Conservation (phyloP, 2,329 filamentous ascomycete genomes). For the Anisogramma anomala region DNA sequence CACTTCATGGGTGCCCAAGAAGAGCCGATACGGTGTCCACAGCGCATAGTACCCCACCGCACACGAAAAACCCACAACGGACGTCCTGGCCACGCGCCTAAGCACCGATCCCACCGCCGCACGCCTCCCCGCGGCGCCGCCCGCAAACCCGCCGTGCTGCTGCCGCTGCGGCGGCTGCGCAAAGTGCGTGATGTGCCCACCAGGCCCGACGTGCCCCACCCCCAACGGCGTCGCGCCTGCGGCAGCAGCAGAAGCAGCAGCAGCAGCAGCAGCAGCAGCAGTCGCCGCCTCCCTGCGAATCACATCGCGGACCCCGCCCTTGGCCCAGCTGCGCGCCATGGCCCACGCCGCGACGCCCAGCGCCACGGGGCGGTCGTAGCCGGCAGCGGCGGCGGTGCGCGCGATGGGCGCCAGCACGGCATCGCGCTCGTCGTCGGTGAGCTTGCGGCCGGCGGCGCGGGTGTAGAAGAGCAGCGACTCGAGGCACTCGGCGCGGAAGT, state of each 20-base stretch:
- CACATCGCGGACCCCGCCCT: slow-evolving; percentile 5
- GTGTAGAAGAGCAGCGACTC: slow-evolving; percentile 12
- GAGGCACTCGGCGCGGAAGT: slow-evolving; percentile 12
- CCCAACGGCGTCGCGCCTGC: not conserved
- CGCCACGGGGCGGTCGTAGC: slow-evolving; percentile 11
- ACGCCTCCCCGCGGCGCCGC: not conserved
- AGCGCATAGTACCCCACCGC: slow-evolving; percentile 9
- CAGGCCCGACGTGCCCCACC: slow-evolving; percentile 4
- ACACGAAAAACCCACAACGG: slow-evolving; percentile 7
- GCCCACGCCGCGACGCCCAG: slow-evolving; percentile 7
- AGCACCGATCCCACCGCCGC: slow-evolving; percentile 1
- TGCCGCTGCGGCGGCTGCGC: slow-evolving; percentile 3
- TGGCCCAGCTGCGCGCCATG: slow-evolving; percentile 11
- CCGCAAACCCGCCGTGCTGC: not conserved
- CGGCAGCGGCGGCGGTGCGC: slow-evolving; percentile 6
- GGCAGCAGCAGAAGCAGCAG: not conserved
- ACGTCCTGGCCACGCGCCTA: slow-evolving; percentile 3
- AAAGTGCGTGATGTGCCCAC: slow-evolving; percentile 14
- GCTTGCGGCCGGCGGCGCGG: slow-evolving; percentile 6
- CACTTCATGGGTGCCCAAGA: slow-evolving; percentile 8
- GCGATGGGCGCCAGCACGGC: slow-evolving; percentile 10
- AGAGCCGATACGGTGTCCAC: slow-evolving; percentile 5
- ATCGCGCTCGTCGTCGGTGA: slow-evolving; percentile 10
- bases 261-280: not conserved
- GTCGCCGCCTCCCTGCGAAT: not conserved